Evolutionary conservation across 129 eudicot species (phyloP), one percentile per base, ranked within the genome.

Genomic region (Flaveria robusta): DNA sequence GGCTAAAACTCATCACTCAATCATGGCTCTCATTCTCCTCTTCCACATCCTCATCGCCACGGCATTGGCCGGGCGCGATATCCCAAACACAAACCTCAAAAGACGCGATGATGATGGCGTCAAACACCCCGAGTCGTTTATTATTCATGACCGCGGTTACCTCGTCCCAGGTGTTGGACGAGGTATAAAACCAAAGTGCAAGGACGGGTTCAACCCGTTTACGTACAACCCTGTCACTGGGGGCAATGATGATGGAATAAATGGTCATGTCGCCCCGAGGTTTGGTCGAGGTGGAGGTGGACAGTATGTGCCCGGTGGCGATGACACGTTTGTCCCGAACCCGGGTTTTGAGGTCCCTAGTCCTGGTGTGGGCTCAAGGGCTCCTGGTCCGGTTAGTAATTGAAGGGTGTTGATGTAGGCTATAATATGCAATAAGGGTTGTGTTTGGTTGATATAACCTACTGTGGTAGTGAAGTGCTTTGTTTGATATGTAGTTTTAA

Each of bases 141-240:
- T 71, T 47, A 16, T 50, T 9, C 39, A 68, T 59, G 96, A 90
- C 41, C 81, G 91, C 14, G 85, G 83, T 3, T 86, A 87, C 71
- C 84, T 81, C 4, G 63, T 87, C 66, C 96, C 90, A 0, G 92
- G 96, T 13, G 0, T 83, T 5, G 96, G 96, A 3, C 79, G 96
- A 3, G 74, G 73, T 50, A 68, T 81, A 69, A 42, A 79, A 47
- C 85, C 88, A 0, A 79, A 70, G 34, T 47, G 20, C 24, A 83
- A 77, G 41, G 56, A 80, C 3, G 74, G 72, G n/a, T 59, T 43
- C 47, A 79, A 83, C 55, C 87, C 84, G 1, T 81, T 81, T 22
- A 79, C 81, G 16, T 85, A 71, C 77, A 85, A 87, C 62, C 88
- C 91, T 18, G 12, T 84, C 66, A 86, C 90, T 15, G 91, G 91